Base-by-base conservation (phyloP, 805 yeast species). In the Wickerhamiella sergipiensis region DNA sequence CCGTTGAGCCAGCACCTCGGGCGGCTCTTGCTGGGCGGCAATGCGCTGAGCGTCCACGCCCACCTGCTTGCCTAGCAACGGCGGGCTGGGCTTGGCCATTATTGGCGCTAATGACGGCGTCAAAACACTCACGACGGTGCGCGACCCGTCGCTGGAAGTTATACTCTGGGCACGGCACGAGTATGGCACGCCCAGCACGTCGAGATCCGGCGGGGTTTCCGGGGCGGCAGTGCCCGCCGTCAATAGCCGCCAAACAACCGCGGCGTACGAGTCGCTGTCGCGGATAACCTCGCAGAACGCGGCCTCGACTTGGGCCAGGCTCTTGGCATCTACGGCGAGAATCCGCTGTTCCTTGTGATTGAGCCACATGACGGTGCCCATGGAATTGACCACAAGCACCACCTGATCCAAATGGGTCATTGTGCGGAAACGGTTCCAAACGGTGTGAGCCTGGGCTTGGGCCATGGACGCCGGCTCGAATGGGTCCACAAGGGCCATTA, bases 281-380 rank as follows among this genome's bases (percentile, higher is more conserved):
- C 38, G 17, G 6, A 18, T 24, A 39, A 24, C 7, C 26, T 47
- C 31, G 50, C 48, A 52, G 10, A 57, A 53, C 10, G 58, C 55
- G 12, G 45, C 50, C 12, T 50, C 50, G 24, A 57, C 42, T 9
- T 48, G 24, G 4, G 43, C 42, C 36, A 48, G 50, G 18, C 46
- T 53, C 19, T 44, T 46, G 6, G 52, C 53, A 6, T 24, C 21
- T 13, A 23, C 22, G 19, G 51, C 49, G 6, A 57, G 51, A 26
- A 45, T 48, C 19, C 50, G 50, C 48, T 54, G 57, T 15, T 48
- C 38, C 21, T 46, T 49, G 38, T 21, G 52, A 8, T 54, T 57
- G 10, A 57, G 54, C 60, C 59, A 54, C 39, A 49, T 50, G 13
- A 57, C 51, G 6, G 50, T 42, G 43, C 52, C 45, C 31, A 59